These are phyloP conservation scores for Chrysochromulina parva DNA, from an alignment of 78 protist genomes.

Conservation along the genomic window DNA sequence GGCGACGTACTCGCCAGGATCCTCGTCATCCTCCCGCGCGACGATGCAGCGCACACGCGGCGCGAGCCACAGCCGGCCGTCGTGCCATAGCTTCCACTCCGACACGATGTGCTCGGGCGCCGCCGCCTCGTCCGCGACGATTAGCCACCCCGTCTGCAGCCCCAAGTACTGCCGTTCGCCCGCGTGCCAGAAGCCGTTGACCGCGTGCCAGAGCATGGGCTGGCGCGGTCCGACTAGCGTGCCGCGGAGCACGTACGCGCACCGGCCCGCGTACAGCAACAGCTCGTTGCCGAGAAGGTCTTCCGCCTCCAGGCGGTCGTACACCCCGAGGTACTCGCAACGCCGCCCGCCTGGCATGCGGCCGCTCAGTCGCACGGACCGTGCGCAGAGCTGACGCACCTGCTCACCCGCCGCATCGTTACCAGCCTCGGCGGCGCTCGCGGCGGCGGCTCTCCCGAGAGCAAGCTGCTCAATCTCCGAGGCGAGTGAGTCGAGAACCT, in stretches of 20 bases:
- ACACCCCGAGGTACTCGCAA: not conserved
- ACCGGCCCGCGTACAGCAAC: not conserved
- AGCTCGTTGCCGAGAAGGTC: not conserved
- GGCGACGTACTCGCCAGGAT: not conserved
- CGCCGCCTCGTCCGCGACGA: not conserved
- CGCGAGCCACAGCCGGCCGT: not conserved
- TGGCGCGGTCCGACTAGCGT: not conserved
- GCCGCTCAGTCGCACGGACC: not conserved
- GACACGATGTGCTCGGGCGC: not conserved
- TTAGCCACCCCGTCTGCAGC: not conserved
- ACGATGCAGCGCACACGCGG: not conserved
- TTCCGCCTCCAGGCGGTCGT: not conserved
- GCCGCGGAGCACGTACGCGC: not conserved
- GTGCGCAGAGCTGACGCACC: not conserved
- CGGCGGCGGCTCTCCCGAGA: not conserved
- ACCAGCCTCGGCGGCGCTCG: not conserved
- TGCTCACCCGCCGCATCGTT: not conserved
- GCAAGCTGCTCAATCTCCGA: not conserved
- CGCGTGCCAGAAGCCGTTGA: constrained; percentile 2
- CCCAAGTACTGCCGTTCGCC: not conserved
- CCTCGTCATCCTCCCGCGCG: not conserved
- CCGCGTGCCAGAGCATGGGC: not conserved
- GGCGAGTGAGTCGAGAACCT: not conserved
- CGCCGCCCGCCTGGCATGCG: not conserved
- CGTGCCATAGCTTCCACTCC: not conserved